A percentile compares a stretch with the other conserved stretches of the same genome.
Evolutionary conservation across 2,329 filamentous ascomycete species (phyloP).

Genomic region (Clonostachys sp.): DNA sequence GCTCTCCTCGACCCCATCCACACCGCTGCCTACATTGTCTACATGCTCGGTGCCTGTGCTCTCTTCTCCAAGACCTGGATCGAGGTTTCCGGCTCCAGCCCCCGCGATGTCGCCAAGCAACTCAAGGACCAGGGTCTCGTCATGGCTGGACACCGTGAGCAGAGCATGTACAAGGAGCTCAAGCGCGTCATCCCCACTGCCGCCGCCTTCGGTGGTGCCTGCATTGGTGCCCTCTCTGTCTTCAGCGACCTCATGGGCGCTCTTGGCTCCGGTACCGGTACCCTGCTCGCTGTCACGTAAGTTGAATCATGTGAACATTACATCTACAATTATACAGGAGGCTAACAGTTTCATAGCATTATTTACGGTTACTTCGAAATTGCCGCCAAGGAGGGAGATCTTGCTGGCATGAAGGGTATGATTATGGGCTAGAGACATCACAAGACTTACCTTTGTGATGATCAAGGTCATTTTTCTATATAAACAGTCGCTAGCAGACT

Average conservation of each 20-base stretch:
- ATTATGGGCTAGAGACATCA: conserved; percentile 55
- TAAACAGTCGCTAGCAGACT: too few relatives aligned
- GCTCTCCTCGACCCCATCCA: conserved; percentile 96
- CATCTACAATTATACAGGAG: background rate
- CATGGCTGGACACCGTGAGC: conserved; percentile 98
- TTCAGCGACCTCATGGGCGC: conserved; percentile 93
- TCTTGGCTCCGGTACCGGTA: conserved; percentile 94
- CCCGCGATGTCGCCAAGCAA: conserved; percentile 97
- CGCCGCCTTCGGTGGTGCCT: conserved; percentile 96
- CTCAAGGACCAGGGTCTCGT: conserved; percentile 99
- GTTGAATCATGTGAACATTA: conserved; percentile 40
- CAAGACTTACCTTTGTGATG: too few relatives aligned
- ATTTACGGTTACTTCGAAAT: conserved; percentile 99
- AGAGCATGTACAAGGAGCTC: conserved; percentile 99
- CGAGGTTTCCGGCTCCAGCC: conserved; percentile 96
- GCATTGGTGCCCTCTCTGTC: conserved; percentile 96
- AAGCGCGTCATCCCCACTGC: conserved; percentile 99
- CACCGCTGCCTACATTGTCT: conserved; percentile 89
- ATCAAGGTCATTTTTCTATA: too few relatives aligned
- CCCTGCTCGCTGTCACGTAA: conserved; percentile 96
- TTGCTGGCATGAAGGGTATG: conserved; percentile 75
- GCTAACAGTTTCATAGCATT: conserved; percentile 59
- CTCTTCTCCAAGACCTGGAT: conserved; percentile 99
- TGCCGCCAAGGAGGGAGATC: conserved; percentile 95
- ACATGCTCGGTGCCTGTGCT: conserved; percentile 97